Percentiles rank a stretch among this genome's conserved stretches.
Conservation (phyloP, 2,329 filamentous ascomycete species). For the Cryphonectria japonica region DNA sequence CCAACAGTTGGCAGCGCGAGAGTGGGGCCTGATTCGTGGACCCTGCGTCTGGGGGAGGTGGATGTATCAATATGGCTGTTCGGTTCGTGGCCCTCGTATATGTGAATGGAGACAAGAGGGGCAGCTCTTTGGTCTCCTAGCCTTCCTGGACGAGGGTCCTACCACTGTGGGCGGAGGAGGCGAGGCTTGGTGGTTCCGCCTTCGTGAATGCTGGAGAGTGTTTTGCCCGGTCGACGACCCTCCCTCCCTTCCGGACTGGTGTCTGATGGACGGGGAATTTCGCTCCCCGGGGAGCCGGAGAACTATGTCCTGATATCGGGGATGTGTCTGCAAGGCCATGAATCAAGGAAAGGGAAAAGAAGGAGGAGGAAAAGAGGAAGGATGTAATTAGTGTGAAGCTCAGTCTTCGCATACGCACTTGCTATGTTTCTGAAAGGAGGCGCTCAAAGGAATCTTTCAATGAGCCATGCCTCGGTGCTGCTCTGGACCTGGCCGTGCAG, state of each 20-base stretch:
- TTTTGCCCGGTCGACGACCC: not conserved
- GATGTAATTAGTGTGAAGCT: not conserved
- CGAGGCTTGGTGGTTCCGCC: not conserved
- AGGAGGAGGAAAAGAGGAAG: not conserved
- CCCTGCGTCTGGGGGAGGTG: not conserved
- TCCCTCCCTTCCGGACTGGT: not conserved
- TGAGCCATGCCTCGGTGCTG: not conserved
- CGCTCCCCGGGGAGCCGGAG: not conserved
- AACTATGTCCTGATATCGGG: not conserved
- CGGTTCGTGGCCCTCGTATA: not conserved
- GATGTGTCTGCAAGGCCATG: not conserved
- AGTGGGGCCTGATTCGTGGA: not conserved
- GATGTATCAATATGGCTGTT: no score
- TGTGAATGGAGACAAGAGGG: not conserved
- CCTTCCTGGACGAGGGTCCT: not conserved
- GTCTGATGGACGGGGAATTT: not conserved
- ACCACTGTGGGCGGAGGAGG: not conserved
- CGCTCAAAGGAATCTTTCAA: not conserved
- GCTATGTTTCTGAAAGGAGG: not conserved
- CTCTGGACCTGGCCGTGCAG: not conserved
- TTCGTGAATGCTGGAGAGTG: not conserved
- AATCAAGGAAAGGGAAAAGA: not conserved
- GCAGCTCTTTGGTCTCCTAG: not conserved
- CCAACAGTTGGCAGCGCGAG: not conserved
- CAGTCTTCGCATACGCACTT: not conserved